phyloP scores from a whole-genome alignment of 768 basidiomycete species.

The Kondoa malvinella region DNA sequence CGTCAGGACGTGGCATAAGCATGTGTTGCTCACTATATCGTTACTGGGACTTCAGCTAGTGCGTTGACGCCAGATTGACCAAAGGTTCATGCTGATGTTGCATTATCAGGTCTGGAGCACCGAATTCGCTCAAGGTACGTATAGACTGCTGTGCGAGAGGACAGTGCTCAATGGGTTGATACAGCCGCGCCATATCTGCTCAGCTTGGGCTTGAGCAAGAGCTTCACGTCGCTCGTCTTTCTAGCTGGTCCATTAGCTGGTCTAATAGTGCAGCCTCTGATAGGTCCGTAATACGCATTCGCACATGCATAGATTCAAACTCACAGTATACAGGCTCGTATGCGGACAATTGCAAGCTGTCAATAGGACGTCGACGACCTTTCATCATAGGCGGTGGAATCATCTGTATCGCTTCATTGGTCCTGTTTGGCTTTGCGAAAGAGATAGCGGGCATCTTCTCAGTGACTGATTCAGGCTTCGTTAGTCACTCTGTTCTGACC shows the following conservation, averaged over 20 bases:
- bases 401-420: conserved; percentile 49
- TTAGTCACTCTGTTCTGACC: neutral
- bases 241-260: conserved; percentile 74
- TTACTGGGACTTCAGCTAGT: conserved; percentile 3
- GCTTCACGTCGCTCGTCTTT: conserved; percentile 65
- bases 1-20: neutral
- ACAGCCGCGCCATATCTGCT: conserved; percentile 19
- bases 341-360: conserved; percentile 76
- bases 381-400: conserved; percentile 79
- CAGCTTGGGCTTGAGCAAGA: conserved; percentile 13
- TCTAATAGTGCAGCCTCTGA: conserved; percentile 83
- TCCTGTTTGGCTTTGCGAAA: conserved; percentile 67
- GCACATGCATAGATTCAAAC: neutral
- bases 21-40: neutral
- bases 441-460: conserved; percentile 38
- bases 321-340: conserved; percentile 32
- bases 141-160: neutral
- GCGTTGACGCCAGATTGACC: neutral
- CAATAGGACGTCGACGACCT: conserved; percentile 53
- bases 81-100: neutral
- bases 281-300: conserved; percentile 45
- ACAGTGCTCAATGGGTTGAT: neutral
- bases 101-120: neutral
- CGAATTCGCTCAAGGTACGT: conserved; percentile 5
- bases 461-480: neutral